phyloP scores from a whole-genome alignment of 352 stramenopile species.

The Globisporangium ultimum region DNA sequence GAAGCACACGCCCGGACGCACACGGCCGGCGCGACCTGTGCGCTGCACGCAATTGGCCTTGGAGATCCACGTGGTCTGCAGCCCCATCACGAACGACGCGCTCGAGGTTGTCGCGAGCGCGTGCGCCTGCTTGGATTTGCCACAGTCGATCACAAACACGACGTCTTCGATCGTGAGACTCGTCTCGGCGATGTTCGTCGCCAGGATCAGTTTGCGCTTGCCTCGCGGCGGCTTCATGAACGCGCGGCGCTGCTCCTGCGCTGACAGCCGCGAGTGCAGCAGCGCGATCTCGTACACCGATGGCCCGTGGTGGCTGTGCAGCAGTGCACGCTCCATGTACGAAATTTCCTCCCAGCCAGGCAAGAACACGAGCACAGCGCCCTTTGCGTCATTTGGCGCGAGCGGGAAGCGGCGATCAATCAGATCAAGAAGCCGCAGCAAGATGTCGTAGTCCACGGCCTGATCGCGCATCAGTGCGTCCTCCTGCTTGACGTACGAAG shows the following conservation, averaged over 20 bases:
- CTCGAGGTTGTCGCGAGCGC: constrained; percentile 53
- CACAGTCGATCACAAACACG: constrained; percentile 86
- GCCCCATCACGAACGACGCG: constrained; percentile 87
- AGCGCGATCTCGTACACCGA: constrained; percentile 66
- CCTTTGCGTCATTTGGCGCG: constrained; percentile 36
- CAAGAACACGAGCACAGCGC: constrained; percentile 81
- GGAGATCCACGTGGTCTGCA: constrained; percentile 85
- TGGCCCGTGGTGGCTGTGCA: constrained; percentile 46
- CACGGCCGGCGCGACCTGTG: constrained; percentile 90
- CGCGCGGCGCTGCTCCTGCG: constrained; percentile 63
- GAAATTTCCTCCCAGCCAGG: constrained; percentile 84
- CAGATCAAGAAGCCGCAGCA: constrained; percentile 61
- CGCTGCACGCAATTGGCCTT: constrained; percentile 89
- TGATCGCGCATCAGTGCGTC: constrained; percentile 59
- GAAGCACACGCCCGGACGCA: constrained; percentile 93
- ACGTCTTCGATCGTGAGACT: constrained; percentile 96
- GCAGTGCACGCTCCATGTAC: constrained; percentile 61
- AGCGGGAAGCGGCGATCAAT: constrained; percentile 60
- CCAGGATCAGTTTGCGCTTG: constrained; percentile 82
- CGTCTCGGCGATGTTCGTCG: constrained; percentile 96
- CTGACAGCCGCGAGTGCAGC: constrained; percentile 69
- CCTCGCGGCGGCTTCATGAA: constrained; percentile 59
- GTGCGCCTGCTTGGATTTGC: constrained; percentile 81
- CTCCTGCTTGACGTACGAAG: constrained; percentile 58
- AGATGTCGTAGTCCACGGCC: constrained; percentile 64